Evolutionary conservation across 352 stramenopile genomes (phyloP), one percentile per base, ranked within the genome.

Genomic region (Pythium apleroticum): DNA sequence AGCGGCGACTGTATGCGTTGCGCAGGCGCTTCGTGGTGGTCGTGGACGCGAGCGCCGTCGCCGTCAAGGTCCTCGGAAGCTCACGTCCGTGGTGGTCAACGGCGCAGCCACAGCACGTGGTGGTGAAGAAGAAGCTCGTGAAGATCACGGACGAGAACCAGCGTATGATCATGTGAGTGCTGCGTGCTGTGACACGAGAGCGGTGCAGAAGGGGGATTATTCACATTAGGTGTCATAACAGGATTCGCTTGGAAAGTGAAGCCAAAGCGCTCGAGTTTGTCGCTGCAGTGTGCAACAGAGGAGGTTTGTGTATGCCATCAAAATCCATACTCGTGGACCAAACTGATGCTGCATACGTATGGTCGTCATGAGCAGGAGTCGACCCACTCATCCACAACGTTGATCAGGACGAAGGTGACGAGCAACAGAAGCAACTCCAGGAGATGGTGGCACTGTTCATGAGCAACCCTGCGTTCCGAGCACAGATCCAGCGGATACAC

Each of bases 261-360:
- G 64, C 61, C 19, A 65, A 71, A 31, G 64, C 64, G 8, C 28
- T 65, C 37, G 57, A 65, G 7, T 57, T 71, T 46, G 64, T 22
- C 5, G 28, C 52, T 17, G 57, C 41, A 28, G 37, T 63, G 5
- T 54, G 45, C 7, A 41, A 65, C 20, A 52, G 46, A 62, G 63
- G 55, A 57, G 56, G 63, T 69, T 37, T n/a, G 55, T 46, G 2
- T 48, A 20, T n/a, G n/a, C n/a, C n/a, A n/a, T n/a, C n/a, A n/a
- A n/a, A n/a, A n/a, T n/a, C n/a, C n/a, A n/a, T n/a, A n/a, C n/a
- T n/a, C n/a, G n/a, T n/a, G n/a, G n/a, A n/a, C n/a, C n/a, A n/a
- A n/a, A n/a, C n/a, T n/a, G n/a, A n/a, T n/a, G n/a, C n/a, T n/a
- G n/a, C n/a, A n/a, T n/a, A n/a, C n/a, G n/a, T n/a, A 10, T 20